A percentile compares a stretch with the other conserved stretches of the same genome.
phyloP scores from a whole-genome alignment of 2,329 filamentous ascomycete genomes.

The Xylaria sp. region DNA sequence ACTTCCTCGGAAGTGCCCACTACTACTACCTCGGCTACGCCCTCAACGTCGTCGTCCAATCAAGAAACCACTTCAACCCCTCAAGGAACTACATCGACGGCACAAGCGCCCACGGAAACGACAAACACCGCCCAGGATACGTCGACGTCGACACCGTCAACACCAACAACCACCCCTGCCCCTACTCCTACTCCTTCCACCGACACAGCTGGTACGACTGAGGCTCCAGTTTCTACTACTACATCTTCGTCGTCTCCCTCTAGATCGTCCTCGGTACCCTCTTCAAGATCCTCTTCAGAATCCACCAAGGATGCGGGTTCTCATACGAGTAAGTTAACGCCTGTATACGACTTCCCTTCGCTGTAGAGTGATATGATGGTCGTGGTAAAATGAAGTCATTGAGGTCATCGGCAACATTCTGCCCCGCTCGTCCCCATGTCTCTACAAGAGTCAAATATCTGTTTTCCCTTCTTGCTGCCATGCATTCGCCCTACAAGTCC shows the following conservation, averaged over 20 bases:
- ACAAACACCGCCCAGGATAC: constrained; percentile 23
- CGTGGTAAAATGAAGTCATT: neutral
- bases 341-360: neutral
- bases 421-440: neutral
- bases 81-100: neutral
- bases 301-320: constrained; percentile 2
- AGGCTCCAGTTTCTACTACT: neutral
- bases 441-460: neutral
- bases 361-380: too few species aligned
- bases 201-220: neutral
- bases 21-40: constrained; percentile 20
- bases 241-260: constrained; percentile 9
- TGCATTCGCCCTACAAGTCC: too few species aligned
- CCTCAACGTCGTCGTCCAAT: constrained; percentile 15
- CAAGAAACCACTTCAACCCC: constrained; percentile 21
- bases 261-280: too few species aligned
- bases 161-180: constrained; percentile 19
- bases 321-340: constrained; percentile 2
- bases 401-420: neutral
- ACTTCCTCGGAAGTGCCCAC: constrained; percentile 5
- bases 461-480: neutral
- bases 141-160: neutral
- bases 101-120: constrained; percentile 35
- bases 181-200: constrained; percentile 3
- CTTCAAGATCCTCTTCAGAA: too few species aligned